phyloP scores from a whole-genome alignment of 2,329 filamentous ascomycete species.

The Periconia sp. region DNA sequence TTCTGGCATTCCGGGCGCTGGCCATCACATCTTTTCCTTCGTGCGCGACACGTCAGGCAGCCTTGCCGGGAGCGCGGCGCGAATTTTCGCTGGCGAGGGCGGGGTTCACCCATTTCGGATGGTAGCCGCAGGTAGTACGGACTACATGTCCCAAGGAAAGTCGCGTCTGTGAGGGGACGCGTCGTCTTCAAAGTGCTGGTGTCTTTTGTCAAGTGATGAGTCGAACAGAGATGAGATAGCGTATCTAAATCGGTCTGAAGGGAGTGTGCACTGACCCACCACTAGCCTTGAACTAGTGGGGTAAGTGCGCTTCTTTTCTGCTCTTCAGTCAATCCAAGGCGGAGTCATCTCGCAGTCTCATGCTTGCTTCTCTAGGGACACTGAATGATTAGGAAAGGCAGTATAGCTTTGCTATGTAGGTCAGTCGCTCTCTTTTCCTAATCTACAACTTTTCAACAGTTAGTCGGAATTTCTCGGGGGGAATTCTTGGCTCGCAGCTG shows the following conservation, averaged over 20 bases:
- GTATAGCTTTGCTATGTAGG: too few species aligned
- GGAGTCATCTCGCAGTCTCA: too few species aligned
- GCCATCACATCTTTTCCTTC: conserved; percentile 43
- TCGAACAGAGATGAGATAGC: background rate
- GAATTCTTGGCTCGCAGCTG: too few species aligned
- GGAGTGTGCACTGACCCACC: background rate
- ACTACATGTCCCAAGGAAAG: background rate
- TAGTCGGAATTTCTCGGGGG: too few species aligned
- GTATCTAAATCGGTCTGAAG: background rate
- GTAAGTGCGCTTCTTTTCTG: background rate
- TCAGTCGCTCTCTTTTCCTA: too few species aligned
- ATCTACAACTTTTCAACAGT: too few species aligned
- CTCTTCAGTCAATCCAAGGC: too few species aligned
- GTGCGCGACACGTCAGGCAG: conserved; percentile 42
- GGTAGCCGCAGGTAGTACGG: background rate
- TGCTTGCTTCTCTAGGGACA: too few species aligned
- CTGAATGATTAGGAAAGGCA: too few species aligned
- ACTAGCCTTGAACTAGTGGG: background rate
- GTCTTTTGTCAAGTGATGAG: background rate
- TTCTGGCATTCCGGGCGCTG: conserved; percentile 41
- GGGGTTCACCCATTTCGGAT: conserved; percentile 9
- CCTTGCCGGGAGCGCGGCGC: conserved; percentile 44
- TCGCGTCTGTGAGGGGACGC: background rate
- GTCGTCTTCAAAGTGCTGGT: background rate
- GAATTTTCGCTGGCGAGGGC: conserved; percentile 43